Percentiles rank a stretch among this genome's conserved stretches.
Conservation (phyloP, 352 stramenopile genomes). For the Phytophthora sp. region DNA sequence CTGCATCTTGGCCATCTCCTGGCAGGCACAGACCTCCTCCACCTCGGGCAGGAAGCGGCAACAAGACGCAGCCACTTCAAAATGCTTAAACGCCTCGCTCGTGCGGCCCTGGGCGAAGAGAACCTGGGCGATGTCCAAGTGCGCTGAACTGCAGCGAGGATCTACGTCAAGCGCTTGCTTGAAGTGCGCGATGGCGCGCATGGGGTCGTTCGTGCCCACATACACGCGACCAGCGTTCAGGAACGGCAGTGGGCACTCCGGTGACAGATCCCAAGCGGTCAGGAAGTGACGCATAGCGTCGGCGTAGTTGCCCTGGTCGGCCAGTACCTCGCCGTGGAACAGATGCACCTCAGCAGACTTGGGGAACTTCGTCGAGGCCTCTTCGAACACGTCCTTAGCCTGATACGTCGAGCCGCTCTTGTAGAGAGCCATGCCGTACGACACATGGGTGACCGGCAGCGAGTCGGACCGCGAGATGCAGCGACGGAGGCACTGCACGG, state of each 20-base stretch:
- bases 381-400: conserved; percentile 81
- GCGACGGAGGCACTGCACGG: conserved; percentile 71
- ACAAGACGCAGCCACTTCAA: conserved; percentile 68
- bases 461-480: conserved; percentile 80
- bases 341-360: conserved; percentile 78
- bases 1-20: conserved; percentile 87
- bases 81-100: conserved; percentile 75
- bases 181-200: conserved; percentile 83
- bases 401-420: conserved; percentile 86
- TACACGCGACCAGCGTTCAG: conserved; percentile 85
- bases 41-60: conserved; percentile 87
- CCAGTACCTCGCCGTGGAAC: conserved; percentile 85
- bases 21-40: conserved; percentile 79
- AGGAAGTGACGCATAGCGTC: conserved; percentile 83
- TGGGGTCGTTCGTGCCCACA: conserved; percentile 82
- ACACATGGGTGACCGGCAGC: conserved; percentile 76
- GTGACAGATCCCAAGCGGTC: conserved; percentile 71
- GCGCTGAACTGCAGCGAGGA: conserved; percentile 75
- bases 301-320: conserved; percentile 84
- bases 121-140: conserved; percentile 87
- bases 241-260: conserved; percentile 81
- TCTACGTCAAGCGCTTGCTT: conserved; percentile 81
- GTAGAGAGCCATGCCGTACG: conserved; percentile 89
- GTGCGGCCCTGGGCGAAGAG: conserved; percentile 84
- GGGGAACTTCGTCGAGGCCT: conserved; percentile 68